A percentile compares a stretch with the other conserved stretches of the same genome.
phyloP scores from a whole-genome alignment of 2,329 filamentous ascomycete genomes.

The Pestalotiopsis sp. region DNA sequence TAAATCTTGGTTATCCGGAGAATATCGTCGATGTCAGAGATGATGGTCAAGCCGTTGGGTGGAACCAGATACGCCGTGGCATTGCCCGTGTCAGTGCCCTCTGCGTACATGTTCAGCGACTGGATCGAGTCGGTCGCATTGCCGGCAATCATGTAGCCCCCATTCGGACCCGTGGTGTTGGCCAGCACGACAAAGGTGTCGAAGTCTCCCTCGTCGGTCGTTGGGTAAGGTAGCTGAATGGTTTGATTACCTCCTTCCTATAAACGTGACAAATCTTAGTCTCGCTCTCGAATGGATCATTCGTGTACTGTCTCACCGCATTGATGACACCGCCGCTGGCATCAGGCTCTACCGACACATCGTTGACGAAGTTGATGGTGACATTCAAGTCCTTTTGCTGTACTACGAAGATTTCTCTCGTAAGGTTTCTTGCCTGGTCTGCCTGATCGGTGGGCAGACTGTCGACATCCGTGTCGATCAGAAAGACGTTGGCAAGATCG shows the following conservation, averaged over 20 bases:
- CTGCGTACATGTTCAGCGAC: constrained; percentile 67
- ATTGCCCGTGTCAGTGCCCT: constrained; percentile 68
- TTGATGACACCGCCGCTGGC: constrained; percentile 54
- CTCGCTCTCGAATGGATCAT: too few species aligned
- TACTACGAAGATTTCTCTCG: constrained; percentile 72
- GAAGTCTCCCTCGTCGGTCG: constrained; percentile 71
- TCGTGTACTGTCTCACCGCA: constrained; percentile 26
- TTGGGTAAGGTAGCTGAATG: constrained; percentile 64
- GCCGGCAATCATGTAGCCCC: constrained; percentile 57
- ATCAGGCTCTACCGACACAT: constrained; percentile 50
- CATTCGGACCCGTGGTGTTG: constrained; percentile 53
- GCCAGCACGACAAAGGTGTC: constrained; percentile 68
- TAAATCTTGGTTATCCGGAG: constrained; percentile 82
- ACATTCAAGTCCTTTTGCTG: constrained; percentile 69
- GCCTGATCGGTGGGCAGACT: constrained; percentile 61
- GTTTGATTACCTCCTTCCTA: constrained; percentile 61
- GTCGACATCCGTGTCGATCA: constrained; percentile 64
- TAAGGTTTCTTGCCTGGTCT: constrained; percentile 72
- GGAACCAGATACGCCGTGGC: constrained; percentile 78
- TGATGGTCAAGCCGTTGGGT: constrained; percentile 66
- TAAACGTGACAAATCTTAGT: constrained; percentile 10
- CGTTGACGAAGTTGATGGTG: constrained; percentile 57
- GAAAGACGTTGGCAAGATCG: constrained; percentile 69
- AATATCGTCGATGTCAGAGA: constrained; percentile 81
- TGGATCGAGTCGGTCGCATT: constrained; percentile 68